phyloP scores from a whole-genome alignment of 2,329 filamentous ascomycete genomes.

The Fusarium citri region DNA sequence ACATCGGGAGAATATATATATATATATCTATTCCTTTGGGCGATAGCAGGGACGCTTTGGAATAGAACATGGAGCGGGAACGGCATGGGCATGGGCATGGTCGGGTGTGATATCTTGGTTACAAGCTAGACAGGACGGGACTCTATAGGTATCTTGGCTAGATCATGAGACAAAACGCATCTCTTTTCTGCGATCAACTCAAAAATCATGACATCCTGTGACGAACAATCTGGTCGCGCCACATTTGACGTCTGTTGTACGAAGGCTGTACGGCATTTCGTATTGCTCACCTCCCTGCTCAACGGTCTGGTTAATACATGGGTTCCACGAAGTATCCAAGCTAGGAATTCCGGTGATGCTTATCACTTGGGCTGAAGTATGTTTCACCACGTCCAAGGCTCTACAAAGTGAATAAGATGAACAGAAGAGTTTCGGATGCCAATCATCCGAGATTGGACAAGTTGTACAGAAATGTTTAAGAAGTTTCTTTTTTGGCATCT shows the following conservation, averaged over 20 bases:
- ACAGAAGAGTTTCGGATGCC: not conserved
- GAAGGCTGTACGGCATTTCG: slow-evolving; percentile 34
- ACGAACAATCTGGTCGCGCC: slow-evolving; percentile 12
- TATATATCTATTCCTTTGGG: slow-evolving; percentile 13
- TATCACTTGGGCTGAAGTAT: slow-evolving; percentile 3
- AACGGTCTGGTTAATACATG: slow-evolving; percentile 11
- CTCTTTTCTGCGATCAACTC: slow-evolving; percentile 18
- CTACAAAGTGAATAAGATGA: not conserved
- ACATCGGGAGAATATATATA: slow-evolving; percentile 39
- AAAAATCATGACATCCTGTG: not conserved
- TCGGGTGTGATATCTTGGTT: slow-evolving; percentile 6
- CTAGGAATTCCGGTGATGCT: slow-evolving; percentile 4
- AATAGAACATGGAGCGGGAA: slow-evolving; percentile 22
- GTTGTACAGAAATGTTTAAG: slow-evolving; percentile 18
- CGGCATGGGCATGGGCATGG: slow-evolving; percentile 6
- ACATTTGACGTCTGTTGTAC: slow-evolving; percentile 43
- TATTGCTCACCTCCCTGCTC: slow-evolving; percentile 27
- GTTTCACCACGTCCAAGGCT: slow-evolving; percentile 12
- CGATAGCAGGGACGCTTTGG: slow-evolving; percentile 6
- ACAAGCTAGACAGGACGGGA: slow-evolving; percentile 24
- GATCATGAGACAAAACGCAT: slow-evolving; percentile 35
- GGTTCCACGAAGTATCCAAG: slow-evolving; percentile 13
- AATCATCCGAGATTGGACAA: slow-evolving; percentile 2
- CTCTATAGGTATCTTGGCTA: slow-evolving; percentile 13
- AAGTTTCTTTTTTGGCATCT: slow-evolving; percentile 24